Base-by-base conservation (phyloP, 1,284 basidiomycete species). In the Microbotryum scabiosae region DNA sequence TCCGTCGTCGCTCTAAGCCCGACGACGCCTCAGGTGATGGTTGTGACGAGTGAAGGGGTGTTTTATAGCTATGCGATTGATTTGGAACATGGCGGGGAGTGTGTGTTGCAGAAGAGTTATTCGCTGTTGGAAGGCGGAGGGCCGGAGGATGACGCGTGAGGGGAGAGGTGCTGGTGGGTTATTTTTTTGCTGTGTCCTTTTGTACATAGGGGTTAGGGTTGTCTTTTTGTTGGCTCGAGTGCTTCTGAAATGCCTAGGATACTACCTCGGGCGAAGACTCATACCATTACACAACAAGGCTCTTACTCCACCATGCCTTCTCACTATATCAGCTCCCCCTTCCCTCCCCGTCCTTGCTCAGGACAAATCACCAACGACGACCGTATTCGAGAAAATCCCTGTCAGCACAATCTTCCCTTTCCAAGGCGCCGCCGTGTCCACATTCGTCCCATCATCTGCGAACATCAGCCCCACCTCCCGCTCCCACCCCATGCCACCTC, bases 31-130 rank as follows among this genome's bases (percentile, higher is more conserved):
- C 91, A 97, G 67, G 88, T 97, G 6, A 96, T 97, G 90, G 92
- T 97, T 14, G 85, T 97, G 56, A 92, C 91, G 0, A 89, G 89
- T 0, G 92, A 97, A 67, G 94, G 94, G 0, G 87, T 90, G 70
- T 96, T 97, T 74, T 97, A 97, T 73, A 85, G 86, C 9, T 98
- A 98, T 76, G 88, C 82, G 71, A 94, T 99, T 71, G 94, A 99
- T 76, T 78, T 98, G 58, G 93, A 98, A 75, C 86, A 87, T 57
- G 96, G 96, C 12, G 96, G 94, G 4, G 94, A 98, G 75, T 97
- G 96, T 71, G 82, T 87, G 9, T 75, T 99, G 69, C 86, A 90
- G 81, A 96, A 96, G 78, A 91, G 94, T 75, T 94, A 92, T 58
- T 63, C 61, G 51, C 49, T 69, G n/a, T 51, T 69, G 16, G 68